phyloP scores from a whole-genome alignment of 768 basidiomycete species.

The Termitomyces sp. region DNA sequence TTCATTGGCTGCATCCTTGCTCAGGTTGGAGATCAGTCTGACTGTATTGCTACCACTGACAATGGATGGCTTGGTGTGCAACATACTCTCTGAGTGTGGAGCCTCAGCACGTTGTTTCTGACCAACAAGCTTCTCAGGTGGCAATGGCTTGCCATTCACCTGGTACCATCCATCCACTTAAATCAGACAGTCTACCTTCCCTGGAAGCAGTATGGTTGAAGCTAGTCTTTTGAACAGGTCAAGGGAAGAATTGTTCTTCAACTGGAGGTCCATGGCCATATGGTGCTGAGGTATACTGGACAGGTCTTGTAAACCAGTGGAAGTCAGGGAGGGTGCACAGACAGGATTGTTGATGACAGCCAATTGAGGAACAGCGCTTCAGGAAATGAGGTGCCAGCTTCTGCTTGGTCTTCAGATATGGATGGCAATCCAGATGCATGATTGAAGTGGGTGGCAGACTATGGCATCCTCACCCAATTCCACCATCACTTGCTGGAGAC shows the following conservation, averaged over 20 bases:
- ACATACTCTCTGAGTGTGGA: constrained; percentile 76
- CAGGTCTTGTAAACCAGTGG: constrained; percentile 63
- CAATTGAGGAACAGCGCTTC: constrained; percentile 26
- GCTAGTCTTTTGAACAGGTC: constrained; percentile 89
- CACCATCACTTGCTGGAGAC: too few species aligned
- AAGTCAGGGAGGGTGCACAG: constrained; percentile 70
- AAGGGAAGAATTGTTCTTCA: constrained; percentile 62
- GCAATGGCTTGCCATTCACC: constrained; percentile 72
- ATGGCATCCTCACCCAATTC: too few species aligned
- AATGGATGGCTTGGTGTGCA: constrained; percentile 73
- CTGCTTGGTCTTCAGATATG: constrained; percentile 42
- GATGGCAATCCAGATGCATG: constrained; percentile 39
- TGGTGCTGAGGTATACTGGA: constrained; percentile 36
- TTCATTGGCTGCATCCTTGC: too few species aligned
- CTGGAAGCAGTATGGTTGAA: constrained; percentile 88
- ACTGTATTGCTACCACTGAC: too few species aligned
- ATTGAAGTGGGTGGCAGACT: constrained; percentile 36
- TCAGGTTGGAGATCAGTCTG: too few species aligned
- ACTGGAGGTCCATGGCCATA: constrained; percentile 28
- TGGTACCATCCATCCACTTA: constrained; percentile 75
- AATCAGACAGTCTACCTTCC: constrained; percentile 53
- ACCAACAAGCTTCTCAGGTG: constrained; percentile 60
- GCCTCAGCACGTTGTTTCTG: constrained; percentile 80
- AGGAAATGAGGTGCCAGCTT: constrained; percentile 29
- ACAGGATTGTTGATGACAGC: constrained; percentile 44